Percentiles rank a stretch among this genome's conserved stretches.
phyloP scores from a whole-genome alignment of 2,329 filamentous ascomycete genomes.

The Trichoderma semiorbis region DNA sequence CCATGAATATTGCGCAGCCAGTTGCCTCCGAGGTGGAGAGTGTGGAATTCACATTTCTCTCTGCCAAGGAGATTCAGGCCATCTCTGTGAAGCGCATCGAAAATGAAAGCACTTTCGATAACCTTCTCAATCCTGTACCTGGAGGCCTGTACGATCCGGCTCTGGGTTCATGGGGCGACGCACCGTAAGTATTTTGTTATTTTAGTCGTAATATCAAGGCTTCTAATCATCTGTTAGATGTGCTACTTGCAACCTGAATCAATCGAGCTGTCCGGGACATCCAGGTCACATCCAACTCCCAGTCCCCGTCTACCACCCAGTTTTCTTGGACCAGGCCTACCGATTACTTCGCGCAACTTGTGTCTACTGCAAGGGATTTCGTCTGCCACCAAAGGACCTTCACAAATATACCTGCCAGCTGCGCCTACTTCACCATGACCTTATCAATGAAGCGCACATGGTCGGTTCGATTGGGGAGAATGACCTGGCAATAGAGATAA shows the following conservation, averaged over 20 bases:
- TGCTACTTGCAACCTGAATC: constrained; percentile 84
- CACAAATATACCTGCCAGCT: constrained; percentile 82
- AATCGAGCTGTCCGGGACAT: constrained; percentile 83
- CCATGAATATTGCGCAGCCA: constrained; percentile 74
- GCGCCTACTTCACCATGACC: constrained; percentile 77
- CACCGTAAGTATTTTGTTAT: constrained; percentile 56
- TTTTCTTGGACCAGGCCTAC: constrained; percentile 89
- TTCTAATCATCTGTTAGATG: constrained; percentile 56
- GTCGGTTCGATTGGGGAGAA: constrained; percentile 52
- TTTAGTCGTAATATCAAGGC: background rate
- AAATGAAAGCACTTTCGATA: constrained; percentile 92
- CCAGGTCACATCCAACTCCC: constrained; percentile 93
- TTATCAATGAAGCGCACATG: constrained; percentile 64
- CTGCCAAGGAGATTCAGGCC: constrained; percentile 75
- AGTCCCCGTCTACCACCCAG: constrained; percentile 91
- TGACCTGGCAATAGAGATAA: constrained; percentile 36
- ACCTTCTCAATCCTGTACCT: constrained; percentile 80
- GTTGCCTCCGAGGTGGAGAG: constrained; percentile 78
- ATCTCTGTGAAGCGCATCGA: constrained; percentile 94
- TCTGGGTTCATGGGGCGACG: constrained; percentile 83
- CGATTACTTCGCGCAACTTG: constrained; percentile 84
- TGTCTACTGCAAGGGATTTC: constrained; percentile 84
- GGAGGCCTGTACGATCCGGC: constrained; percentile 92
- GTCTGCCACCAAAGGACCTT: constrained; percentile 70
- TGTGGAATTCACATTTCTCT: constrained; percentile 86